phyloP scores from a whole-genome alignment of 495 filamentous ascomycete species.

The Bryoglossum gracile region DNA sequence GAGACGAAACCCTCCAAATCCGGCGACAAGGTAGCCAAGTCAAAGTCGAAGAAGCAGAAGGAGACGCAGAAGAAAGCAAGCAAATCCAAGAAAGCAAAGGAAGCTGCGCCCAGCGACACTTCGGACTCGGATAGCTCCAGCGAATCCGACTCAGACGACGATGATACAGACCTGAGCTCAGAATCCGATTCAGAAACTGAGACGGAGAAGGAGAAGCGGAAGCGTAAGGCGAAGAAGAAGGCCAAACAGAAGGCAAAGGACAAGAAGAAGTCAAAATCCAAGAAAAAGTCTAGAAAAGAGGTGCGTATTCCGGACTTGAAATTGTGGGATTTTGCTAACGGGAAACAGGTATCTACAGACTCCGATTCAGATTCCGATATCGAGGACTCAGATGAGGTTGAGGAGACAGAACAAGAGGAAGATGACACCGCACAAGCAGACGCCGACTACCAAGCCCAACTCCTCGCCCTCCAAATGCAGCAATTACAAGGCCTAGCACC shows the following conservation, averaged over 20 bases:
- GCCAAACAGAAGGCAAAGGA: constrained; percentile 28
- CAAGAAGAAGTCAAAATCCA: constrained; percentile 23
- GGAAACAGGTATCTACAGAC: constrained; percentile 16
- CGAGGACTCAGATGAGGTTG: constrained; percentile 24
- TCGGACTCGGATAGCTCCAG: constrained; percentile 23
- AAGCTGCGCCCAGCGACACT: constrained; percentile 24
- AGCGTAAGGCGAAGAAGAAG: constrained; percentile 35
- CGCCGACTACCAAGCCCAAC: constrained; percentile 17
- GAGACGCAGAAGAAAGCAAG: constrained; percentile 26
- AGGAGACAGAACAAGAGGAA: constrained; percentile 7
- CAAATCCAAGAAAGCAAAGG: constrained; percentile 30
- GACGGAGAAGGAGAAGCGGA: constrained; percentile 37
- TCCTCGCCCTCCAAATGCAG: constrained; percentile 21
- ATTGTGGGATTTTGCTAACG: constrained; percentile 6
- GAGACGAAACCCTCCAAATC: constrained; percentile 17
- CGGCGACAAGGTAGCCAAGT: constrained; percentile 16
- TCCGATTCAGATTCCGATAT: constrained; percentile 27
- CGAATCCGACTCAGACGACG: constrained; percentile 21
- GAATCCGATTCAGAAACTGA: constrained; percentile 28
- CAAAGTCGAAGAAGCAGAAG: constrained; percentile 35
- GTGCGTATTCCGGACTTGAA: neutral
- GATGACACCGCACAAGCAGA: constrained; percentile 6
- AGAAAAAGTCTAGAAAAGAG: constrained; percentile 21
- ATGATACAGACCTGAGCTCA: constrained; percentile 21
- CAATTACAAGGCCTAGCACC: constrained; percentile 23